These are phyloP conservation scores for Neoconidiobolus thromboides DNA, from an alignment of 371 early-diverging fungal genomes.

Conservation along the genomic window DNA sequence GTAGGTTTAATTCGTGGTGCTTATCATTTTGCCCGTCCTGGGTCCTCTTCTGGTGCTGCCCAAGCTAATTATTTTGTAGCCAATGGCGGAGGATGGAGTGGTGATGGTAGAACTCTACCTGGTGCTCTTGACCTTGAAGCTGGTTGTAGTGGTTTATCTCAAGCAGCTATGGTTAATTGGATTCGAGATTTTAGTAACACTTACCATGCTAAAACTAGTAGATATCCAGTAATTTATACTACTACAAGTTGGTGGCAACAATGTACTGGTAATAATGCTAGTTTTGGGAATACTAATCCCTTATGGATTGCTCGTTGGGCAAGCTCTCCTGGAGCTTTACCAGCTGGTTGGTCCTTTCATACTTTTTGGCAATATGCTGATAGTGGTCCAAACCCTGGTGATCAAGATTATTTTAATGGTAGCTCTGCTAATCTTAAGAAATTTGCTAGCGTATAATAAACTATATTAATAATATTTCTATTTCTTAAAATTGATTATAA, in stretches of 20 bases:
- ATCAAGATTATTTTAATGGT: no score
- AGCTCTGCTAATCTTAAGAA: no score
- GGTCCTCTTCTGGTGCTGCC: slow-evolving; percentile 8
- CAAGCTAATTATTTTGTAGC: slow-evolving; percentile 12
- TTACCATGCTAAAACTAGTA: slow-evolving; percentile 8
- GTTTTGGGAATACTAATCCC: no score
- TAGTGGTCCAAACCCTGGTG: no score
- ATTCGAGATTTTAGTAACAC: slow-evolving; percentile 11
- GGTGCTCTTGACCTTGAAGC: slow-evolving; percentile 13
- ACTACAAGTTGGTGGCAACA: slow-evolving; percentile 12
- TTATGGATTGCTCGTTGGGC: no score
- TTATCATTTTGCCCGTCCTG: slow-evolving; percentile 14
- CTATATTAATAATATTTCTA: no score
- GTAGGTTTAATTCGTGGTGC: slow-evolving; percentile 11
- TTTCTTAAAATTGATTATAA: no score
- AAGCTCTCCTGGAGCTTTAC: no score
- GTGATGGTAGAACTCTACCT: slow-evolving; percentile 12
- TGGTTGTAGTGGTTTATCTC: slow-evolving; percentile 9
- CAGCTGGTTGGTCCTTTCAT: no score
- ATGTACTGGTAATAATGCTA: neutral
- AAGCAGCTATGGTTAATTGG: slow-evolving; percentile 11
- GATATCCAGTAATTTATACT: slow-evolving; percentile 12
- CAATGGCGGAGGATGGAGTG: slow-evolving; percentile 13
- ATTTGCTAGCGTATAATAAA: no score
- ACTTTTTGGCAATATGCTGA: no score